Evolutionary conservation across 495 filamentous ascomycete genomes (phyloP).

Genomic region (Rostrohypoxylon terebratum): DNA sequence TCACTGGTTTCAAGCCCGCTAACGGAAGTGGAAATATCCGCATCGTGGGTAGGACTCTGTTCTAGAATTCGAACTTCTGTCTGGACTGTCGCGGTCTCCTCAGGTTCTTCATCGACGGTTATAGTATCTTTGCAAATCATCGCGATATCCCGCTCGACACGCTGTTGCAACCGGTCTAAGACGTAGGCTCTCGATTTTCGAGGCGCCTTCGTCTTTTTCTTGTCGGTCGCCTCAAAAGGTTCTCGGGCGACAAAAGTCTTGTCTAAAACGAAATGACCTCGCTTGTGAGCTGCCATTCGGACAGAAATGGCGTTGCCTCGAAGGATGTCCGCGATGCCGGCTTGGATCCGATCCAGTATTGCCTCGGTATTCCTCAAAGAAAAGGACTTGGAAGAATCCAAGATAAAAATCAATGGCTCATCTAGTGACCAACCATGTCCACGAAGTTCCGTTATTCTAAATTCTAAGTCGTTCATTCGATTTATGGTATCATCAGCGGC

Average conservation of each 20-base stretch:
- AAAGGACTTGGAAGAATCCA: constrained; percentile 50
- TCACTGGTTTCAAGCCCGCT: constrained; percentile 25
- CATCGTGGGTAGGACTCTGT: constrained; percentile 17
- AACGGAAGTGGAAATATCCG: constrained; percentile 11
- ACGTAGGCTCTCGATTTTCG: constrained; percentile 48
- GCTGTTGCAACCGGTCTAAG: constrained; percentile 50
- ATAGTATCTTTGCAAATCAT: constrained; percentile 61
- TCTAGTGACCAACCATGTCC: constrained; percentile 55
- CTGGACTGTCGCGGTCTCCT: constrained; percentile 34
- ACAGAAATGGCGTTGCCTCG: constrained; percentile 57
- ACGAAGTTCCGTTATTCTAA: constrained; percentile 56
- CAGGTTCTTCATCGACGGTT: constrained; percentile 55
- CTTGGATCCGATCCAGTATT: constrained; percentile 59
- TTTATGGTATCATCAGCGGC: constrained; percentile 51
- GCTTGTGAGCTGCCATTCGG: constrained; percentile 58
- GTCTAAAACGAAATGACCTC: constrained; percentile 60
- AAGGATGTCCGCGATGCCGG: constrained; percentile 59
- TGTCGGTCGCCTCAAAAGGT: constrained; percentile 39
- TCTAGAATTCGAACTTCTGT: constrained; percentile 15
- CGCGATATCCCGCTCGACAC: constrained; percentile 57
- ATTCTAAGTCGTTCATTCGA: constrained; percentile 56
- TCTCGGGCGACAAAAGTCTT: constrained; percentile 59
- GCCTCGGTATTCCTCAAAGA: constrained; percentile 55
- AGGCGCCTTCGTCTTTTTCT: constrained; percentile 31
- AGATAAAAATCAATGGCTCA: constrained; percentile 52